Conservation (phyloP, 2,329 filamentous ascomycete species). For the Colletotrichum tofieldiae region DNA sequence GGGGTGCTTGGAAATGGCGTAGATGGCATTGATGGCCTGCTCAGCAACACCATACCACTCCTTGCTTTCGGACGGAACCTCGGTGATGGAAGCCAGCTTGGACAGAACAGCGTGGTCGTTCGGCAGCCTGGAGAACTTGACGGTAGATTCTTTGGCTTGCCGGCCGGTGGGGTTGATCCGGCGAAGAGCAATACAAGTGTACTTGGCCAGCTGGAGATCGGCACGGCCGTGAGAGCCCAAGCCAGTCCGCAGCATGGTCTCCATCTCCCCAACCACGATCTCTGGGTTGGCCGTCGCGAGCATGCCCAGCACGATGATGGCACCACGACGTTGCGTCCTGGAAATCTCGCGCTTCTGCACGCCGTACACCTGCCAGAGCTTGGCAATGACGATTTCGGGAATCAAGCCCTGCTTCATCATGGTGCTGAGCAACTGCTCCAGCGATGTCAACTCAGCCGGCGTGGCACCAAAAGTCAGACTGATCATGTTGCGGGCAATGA, state of each 20-base stretch:
- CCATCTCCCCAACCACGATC: slow-evolving; percentile 95
- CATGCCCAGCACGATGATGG: slow-evolving; percentile 98
- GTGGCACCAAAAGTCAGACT: slow-evolving; percentile 97
- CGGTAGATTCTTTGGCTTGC: slow-evolving; percentile 79
- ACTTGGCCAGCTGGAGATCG: slow-evolving; percentile 92
- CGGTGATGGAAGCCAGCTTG: slow-evolving; percentile 86
- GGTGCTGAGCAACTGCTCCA: slow-evolving; percentile 94
- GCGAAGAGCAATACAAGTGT: slow-evolving; percentile 92
- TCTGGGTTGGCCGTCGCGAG: slow-evolving; percentile 92
- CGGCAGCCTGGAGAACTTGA: slow-evolving; percentile 82
- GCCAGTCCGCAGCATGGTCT: slow-evolving; percentile 92
- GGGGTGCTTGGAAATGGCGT: slow-evolving; percentile 92
- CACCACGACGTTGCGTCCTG: slow-evolving; percentile 87
- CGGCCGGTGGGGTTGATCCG: slow-evolving; percentile 91
- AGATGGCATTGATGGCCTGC: slow-evolving; percentile 96
- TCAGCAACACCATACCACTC: slow-evolving; percentile 98
- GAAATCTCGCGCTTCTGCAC: slow-evolving; percentile 96
- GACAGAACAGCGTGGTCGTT: slow-evolving; percentile 93
- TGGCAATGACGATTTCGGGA: slow-evolving; percentile 87
- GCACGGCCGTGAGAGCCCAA: slow-evolving; percentile 84
- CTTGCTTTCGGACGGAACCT: slow-evolving; percentile 89
- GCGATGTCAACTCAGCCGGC: slow-evolving; percentile 92
- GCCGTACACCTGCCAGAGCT: slow-evolving; percentile 98
- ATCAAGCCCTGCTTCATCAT: slow-evolving; percentile 98
- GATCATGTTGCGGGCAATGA: slow-evolving; percentile 98